phyloP scores from a whole-genome alignment of 805 yeast genomes.

The Yarrowia deformans region DNA sequence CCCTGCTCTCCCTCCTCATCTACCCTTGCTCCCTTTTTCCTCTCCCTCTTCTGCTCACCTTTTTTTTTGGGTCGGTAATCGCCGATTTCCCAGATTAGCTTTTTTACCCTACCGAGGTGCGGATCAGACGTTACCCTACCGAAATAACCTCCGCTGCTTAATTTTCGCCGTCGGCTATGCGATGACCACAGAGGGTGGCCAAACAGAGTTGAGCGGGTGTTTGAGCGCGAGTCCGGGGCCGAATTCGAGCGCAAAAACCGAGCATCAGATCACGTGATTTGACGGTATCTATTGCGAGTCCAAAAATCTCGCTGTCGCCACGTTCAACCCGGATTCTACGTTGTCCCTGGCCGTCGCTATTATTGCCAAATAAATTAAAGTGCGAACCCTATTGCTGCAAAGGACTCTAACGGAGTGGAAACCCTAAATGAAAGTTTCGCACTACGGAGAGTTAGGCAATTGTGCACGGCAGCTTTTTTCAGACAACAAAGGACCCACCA shows the following conservation, averaged over 20 bases:
- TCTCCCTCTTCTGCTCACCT: not conserved
- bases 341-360: not conserved
- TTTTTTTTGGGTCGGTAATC: not conserved
- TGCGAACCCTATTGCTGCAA: conserved; percentile 18
- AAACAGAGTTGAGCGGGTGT: conserved; percentile 7
- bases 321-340: not conserved
- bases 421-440: not conserved
- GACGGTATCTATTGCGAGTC: not conserved
- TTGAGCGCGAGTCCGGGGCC: not conserved
- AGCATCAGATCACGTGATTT: too few species aligned
- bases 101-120: conserved; percentile 23
- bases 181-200: conserved; percentile 35
- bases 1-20: not conserved
- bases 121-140: conserved; percentile 19
- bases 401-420: conserved; percentile 4
- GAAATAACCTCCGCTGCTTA: conserved; percentile 4
- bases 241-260: not conserved
- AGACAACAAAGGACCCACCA: conserved; percentile 24
- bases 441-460: conserved; percentile 16
- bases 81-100: conserved; percentile 25
- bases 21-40: not conserved
- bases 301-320: not conserved
- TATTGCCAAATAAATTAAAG: conserved; percentile 8
- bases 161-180: conserved; percentile 38
- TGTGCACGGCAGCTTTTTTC: conserved; percentile 34